Evolutionary conservation across 2,329 filamentous ascomycete species (phyloP).

Genomic region (Penicillium fuscoglaucum): DNA sequence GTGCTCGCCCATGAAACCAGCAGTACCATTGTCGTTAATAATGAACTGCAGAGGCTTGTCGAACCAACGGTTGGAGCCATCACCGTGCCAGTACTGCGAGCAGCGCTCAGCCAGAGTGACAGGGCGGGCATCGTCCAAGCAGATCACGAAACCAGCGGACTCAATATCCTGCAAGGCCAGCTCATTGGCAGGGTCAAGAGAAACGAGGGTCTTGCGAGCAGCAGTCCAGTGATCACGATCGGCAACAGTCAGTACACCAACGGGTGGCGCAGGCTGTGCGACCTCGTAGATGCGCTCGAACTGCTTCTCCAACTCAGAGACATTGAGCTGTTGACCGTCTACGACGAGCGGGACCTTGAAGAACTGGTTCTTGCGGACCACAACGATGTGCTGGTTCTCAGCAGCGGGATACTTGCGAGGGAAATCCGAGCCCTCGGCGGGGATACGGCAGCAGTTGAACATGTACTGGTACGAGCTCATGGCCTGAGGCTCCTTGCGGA

Average conservation of each 20-base stretch:
- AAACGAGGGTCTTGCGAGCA: slow-evolving; percentile 72
- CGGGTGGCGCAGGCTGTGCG: slow-evolving; percentile 67
- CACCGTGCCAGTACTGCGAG: slow-evolving; percentile 96
- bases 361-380: slow-evolving; percentile 93
- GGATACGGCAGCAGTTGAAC: slow-evolving; percentile 92
- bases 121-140: slow-evolving; percentile 86
- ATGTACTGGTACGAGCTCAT: slow-evolving; percentile 99
- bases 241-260: slow-evolving; percentile 84
- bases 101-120: slow-evolving; percentile 95
- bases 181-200: slow-evolving; percentile 76
- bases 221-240: slow-evolving; percentile 94
- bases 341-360: slow-evolving; percentile 87
- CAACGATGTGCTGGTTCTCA: slow-evolving; percentile 84
- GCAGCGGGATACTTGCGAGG: slow-evolving; percentile 74
- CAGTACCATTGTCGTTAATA: slow-evolving; percentile 94
- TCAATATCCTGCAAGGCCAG: slow-evolving; percentile 78
- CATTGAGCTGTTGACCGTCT: slow-evolving; percentile 80
- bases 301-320: slow-evolving; percentile 83
- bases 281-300: slow-evolving; percentile 82
- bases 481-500: slow-evolving; percentile 95
- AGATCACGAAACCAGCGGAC: slow-evolving; percentile 85
- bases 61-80: slow-evolving; percentile 93
- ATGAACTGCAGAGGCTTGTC: slow-evolving; percentile 99
- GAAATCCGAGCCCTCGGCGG: slow-evolving; percentile 77
- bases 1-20: slow-evolving; percentile 97